Evolutionary conservation across 2,329 filamentous ascomycete species (phyloP).

Genomic region (Thermomyces lanuginosus): DNA sequence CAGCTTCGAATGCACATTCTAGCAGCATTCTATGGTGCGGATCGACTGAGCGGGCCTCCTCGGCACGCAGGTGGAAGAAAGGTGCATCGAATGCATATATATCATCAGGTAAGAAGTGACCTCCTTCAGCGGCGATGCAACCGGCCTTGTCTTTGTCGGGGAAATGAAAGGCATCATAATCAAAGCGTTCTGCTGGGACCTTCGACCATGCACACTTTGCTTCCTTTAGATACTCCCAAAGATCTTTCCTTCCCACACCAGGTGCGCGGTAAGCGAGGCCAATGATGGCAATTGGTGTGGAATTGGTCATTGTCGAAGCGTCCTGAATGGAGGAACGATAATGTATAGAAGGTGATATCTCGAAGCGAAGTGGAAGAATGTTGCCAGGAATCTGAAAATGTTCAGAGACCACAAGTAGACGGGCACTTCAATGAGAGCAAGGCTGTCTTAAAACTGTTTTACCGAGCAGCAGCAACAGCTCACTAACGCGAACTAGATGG

Average conservation of each 20-base stretch:
- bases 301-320: too few species aligned
- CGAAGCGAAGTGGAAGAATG: too few species aligned
- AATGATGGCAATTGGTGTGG: conserved; percentile 8
- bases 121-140: conserved; percentile 4
- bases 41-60: conserved; percentile 8
- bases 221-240: conserved; percentile 9
- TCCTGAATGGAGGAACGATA: too few species aligned
- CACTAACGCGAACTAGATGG: too few species aligned
- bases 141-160: conserved; percentile 4
- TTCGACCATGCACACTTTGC: conserved; percentile 5
- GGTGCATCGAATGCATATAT: conserved; percentile 7
- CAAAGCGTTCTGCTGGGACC: conserved; percentile 5
- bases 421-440: too few species aligned
- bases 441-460: too few species aligned
- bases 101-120: conserved; percentile 5
- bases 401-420: too few species aligned
- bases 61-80: conserved; percentile 8
- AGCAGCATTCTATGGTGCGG: conserved; percentile 9
- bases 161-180: conserved; percentile 5
- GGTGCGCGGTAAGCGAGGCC: conserved; percentile 7
- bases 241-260: conserved; percentile 4
- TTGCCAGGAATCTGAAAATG: too few species aligned
- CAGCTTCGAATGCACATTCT: conserved; percentile 14
- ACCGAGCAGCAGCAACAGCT: too few species aligned
- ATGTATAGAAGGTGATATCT: too few species aligned